Conservation (phyloP, 345 rosid genomes). For the Dimocarpus longan region DNA sequence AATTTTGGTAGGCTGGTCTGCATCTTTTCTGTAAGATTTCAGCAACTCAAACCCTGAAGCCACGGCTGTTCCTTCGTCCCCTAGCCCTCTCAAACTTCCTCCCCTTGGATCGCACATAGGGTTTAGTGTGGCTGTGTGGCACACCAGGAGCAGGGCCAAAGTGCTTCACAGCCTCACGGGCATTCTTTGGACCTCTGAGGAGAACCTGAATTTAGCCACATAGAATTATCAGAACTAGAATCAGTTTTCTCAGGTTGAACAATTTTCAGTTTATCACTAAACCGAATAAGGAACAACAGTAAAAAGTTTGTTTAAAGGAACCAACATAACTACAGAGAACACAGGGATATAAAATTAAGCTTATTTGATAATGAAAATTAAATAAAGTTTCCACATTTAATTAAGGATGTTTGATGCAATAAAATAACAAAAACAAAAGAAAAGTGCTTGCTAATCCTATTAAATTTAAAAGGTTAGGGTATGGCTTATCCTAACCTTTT, state of each 20-base stretch:
- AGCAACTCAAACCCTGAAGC: conserved; percentile 57
- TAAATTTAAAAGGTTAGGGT: not conserved
- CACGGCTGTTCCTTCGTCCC: conserved; percentile 71
- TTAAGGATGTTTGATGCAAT: not conserved
- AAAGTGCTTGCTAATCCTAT: not conserved
- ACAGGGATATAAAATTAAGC: not conserved
- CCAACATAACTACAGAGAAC: not conserved
- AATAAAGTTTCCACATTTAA: not conserved
- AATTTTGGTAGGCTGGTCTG: not conserved
- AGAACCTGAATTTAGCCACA: conserved; percentile 43
- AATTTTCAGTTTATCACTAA: not conserved
- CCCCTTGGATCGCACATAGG: conserved; percentile 64
- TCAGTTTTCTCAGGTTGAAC: not conserved
- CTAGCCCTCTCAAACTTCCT: conserved; percentile 72
- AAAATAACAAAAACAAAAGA: not conserved
- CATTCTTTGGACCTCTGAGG: conserved; percentile 73
- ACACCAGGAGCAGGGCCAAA: conserved; percentile 87
- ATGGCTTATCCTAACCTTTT: not conserved
- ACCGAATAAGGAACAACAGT: not conserved
- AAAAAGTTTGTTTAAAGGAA: not conserved
- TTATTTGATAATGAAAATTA: not conserved
- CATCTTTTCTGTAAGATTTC: not conserved
- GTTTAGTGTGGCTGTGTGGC: conserved; percentile 76
- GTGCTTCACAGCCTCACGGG: conserved; percentile 77
- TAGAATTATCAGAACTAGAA: not conserved